Evolutionary conservation across 1,139 yeast species (phyloP), one percentile per base, ranked within the genome.

Genomic region (Candida glucosophila): DNA sequence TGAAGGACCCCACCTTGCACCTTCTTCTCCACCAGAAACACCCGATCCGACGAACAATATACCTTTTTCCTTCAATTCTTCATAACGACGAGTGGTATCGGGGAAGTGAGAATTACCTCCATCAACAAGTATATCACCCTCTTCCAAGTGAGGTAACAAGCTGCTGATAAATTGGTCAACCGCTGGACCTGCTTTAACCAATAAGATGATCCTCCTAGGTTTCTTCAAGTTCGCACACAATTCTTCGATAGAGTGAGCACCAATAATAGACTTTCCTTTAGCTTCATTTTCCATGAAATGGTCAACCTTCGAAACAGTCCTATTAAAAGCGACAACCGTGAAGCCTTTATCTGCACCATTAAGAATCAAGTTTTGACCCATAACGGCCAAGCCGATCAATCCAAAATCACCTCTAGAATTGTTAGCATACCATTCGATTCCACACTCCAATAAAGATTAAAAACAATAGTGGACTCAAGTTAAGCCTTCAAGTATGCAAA

Each of bases 51-150:
- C 98, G 49, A 86, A 90, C 42, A 77, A 68, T 52, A 88, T 77
- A 26, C 95, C 97, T 72, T 88, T 77, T 36, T 62, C 64, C 61
- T 82, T 77, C 58, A 90, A 76, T 52, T 85, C 94, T 31, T 73
- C 92, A 70, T 64, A 85, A 67, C 98, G 85, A 68, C 98, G 86
- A 80, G 86, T 86, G 34, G 96, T 61, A 67, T 90, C 98, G 59
- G 96, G 95, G 92, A 79, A 90, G 65, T 88, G 96, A 26, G 98
- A 90, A 83, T 90, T 90, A 73, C 98, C 98, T 67, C 98, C 98
- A 53, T 90, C 98, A 50, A 90, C 90, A 73, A 90, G 83, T 71
- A 90, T 90, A 60, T 90, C 98, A 42, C 95, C 98, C 64, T 83
- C 70, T 59, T 90, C 98, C 62, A 90, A 73, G 70, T 75, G 73